Base-by-base conservation (phyloP, 331 rosid genomes). In the Rosa hybrid region DNA sequence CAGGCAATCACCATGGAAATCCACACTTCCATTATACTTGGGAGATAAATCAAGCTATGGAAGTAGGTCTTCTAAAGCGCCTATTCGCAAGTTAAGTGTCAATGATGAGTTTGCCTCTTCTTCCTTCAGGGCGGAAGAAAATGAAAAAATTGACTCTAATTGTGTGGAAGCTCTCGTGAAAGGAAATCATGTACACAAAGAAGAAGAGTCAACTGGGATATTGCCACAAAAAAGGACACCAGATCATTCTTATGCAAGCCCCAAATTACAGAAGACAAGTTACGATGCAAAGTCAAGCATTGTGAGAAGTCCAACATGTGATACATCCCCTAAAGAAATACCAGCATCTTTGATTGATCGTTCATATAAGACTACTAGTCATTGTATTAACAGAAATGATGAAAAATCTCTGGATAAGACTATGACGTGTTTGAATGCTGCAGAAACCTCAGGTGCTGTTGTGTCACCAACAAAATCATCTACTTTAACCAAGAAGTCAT, bases 221-320 rank as follows among this genome's bases (percentile, higher is more conserved):
- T 86, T 84, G 76, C 90, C 94, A 62, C 85, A 64, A 49, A 93
- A 89, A 85, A 84, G 86, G 74, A 79, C 4, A 64, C 65, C 54
- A 46, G 86, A 80, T 84, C 77, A 82, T 25, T 71, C 85, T 88
- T 64, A 84, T 85, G 74, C 78, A 77, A 82, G 84, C 83, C 71
- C 82, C 68, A 87, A 81, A 77, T 77, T 90, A 59, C 87, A 77
- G 49, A 89, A 84, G 83, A 63, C 34, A 68, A 63, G 82, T 49
- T 39, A 76, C n/a, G 84, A 82, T 49, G 68, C 83, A 72, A 81
- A 83, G 65, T 72, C 89, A 56, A 68, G 44, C 70, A 30, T 13
- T 27, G n/a, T 64, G 44, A 64, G 72, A 81, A 76, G 69, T 54
- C 83, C 86, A 30, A 59, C 65, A 53, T 78, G 85, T 68, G 88